Conservation (phyloP, 208 protist species). For the Wallacemonas sp. region DNA sequence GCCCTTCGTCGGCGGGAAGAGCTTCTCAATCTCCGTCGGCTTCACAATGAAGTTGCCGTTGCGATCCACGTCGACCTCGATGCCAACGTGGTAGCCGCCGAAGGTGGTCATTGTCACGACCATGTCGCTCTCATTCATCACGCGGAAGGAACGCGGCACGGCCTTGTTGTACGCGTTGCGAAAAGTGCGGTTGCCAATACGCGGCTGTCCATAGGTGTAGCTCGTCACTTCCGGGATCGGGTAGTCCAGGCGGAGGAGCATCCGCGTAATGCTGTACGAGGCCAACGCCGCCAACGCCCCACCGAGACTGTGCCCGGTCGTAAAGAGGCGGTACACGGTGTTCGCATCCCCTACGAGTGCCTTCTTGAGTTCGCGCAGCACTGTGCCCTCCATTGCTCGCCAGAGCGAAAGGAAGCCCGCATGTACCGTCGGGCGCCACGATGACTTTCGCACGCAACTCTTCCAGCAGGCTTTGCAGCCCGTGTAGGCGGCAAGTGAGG, state of each 20-base stretch:
- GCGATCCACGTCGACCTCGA: constrained; percentile 87
- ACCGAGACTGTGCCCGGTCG: constrained; percentile 89
- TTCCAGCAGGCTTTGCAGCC: constrained; percentile 33
- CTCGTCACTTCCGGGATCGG: constrained; percentile 76
- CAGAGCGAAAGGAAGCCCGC: constrained; percentile 86
- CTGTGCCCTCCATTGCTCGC: constrained; percentile 55
- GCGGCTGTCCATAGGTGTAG: constrained; percentile 92
- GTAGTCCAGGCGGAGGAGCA: constrained; percentile 60
- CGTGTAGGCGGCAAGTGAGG: constrained; percentile 20
- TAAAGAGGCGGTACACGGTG: constrained; percentile 78
- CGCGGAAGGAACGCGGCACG: constrained; percentile 82
- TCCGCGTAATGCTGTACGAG: constrained; percentile 71
- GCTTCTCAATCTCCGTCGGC: constrained; percentile 85
- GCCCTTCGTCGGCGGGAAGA: constrained; percentile 76
- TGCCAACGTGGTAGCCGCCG: constrained; percentile 76
- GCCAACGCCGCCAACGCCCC: constrained; percentile 88
- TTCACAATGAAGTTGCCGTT: constrained; percentile 91
- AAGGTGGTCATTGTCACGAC: constrained; percentile 70
- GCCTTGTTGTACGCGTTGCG: constrained; percentile 70
- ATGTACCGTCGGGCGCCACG: constrained; percentile 73
- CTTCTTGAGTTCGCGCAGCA: constrained; percentile 52
- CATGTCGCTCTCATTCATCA: constrained; percentile 91
- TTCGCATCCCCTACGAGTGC: constrained; percentile 35
- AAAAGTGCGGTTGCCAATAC: constrained; percentile 81
- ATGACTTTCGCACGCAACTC: constrained; percentile 24